Base-by-base conservation (phyloP, 768 basidiomycete species). In the Phallus indusiatus region DNA sequence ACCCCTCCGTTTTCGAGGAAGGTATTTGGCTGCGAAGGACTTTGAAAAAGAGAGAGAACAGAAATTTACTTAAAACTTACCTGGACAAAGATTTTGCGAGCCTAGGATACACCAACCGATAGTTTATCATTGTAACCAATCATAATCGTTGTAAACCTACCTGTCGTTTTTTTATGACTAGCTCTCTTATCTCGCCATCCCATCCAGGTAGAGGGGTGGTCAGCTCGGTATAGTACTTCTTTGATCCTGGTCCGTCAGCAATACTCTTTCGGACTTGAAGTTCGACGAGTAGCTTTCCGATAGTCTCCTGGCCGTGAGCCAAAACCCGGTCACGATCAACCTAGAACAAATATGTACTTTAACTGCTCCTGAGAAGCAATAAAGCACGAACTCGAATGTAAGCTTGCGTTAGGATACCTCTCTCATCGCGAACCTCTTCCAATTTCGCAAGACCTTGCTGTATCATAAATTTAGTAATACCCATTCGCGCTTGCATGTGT, bases 261-360 rank as follows among this genome's bases (percentile, higher is more conserved):
- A 87, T 89, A 67, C 87, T 87, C 79, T 85, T 92, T 63, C 84
- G 84, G 35, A 92, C 86, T 69, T 94, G 91, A 16, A 94, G 75
- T 59, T 90, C 83, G 48, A 92, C 67, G 34, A 94, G 76, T 14
- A 94, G 80, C 67, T 85, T 83, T 53, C 88, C 90, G 55, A 80
- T 83, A 8, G 79, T 83, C 56, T 78, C 76, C 61, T 78, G 80
- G 20, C 90, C 92, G 47, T 82, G 75, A 14, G 74, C 71, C 58
- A 92, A 74, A 16, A 89, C 83, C 55, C 81, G 78, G 53, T 78
- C 71, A 57, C 88, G 84, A 69, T 94, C 85, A 51, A 94, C 78
- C 88, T 89, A 56, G 14, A 12, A 47, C 33, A 4, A 33, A 59
- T 56, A n/a, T 36, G 49, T 20, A n/a, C n/a, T 9, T 52, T 16